Evolutionary conservation across 2,329 filamentous ascomycete genomes (phyloP).

Genomic region (Diaporthe destruens): DNA sequence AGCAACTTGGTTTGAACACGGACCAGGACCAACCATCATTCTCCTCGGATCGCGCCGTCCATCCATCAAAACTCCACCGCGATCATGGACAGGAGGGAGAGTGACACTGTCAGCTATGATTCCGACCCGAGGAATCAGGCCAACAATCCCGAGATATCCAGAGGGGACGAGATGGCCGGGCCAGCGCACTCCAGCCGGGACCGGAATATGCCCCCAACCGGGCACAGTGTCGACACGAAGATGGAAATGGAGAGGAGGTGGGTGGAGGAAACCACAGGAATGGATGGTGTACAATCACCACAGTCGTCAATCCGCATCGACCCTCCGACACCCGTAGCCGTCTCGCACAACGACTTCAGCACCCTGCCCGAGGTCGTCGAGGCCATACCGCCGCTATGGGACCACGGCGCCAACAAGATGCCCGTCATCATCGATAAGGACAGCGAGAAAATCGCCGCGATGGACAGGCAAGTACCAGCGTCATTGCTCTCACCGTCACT

Average conservation of each 20-base stretch:
- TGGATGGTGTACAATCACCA: background rate
- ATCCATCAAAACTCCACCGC: background rate
- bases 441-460: slow-evolving; percentile 29
- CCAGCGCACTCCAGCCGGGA: slow-evolving; percentile 32
- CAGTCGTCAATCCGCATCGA: slow-evolving; percentile 1
- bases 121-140: slow-evolving; percentile 5
- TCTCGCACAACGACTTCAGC: slow-evolving; percentile 30
- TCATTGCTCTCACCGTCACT: slow-evolving; percentile 25
- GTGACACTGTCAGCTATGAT: background rate
- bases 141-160: background rate
- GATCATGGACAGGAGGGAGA: background rate
- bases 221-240: slow-evolving; percentile 1
- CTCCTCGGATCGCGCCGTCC: background rate
- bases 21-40: slow-evolving; percentile 6
- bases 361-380: slow-evolving; percentile 31
- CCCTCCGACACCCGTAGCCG: slow-evolving; percentile 25
- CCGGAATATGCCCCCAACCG: slow-evolving; percentile 16
- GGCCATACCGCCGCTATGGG: slow-evolving; percentile 26
- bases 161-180: slow-evolving; percentile 18
- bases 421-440: slow-evolving; percentile 11
- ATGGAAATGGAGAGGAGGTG: slow-evolving; percentile 3
- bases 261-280: slow-evolving; percentile 29
- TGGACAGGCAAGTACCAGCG: slow-evolving; percentile 1
- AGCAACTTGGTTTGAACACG: slow-evolving; percentile 24
- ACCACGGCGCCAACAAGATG: slow-evolving; percentile 23